Percentiles rank a stretch among this genome's conserved stretches.
phyloP scores from a whole-genome alignment of 768 basidiomycete genomes.

The Mycena albidolilacea region DNA sequence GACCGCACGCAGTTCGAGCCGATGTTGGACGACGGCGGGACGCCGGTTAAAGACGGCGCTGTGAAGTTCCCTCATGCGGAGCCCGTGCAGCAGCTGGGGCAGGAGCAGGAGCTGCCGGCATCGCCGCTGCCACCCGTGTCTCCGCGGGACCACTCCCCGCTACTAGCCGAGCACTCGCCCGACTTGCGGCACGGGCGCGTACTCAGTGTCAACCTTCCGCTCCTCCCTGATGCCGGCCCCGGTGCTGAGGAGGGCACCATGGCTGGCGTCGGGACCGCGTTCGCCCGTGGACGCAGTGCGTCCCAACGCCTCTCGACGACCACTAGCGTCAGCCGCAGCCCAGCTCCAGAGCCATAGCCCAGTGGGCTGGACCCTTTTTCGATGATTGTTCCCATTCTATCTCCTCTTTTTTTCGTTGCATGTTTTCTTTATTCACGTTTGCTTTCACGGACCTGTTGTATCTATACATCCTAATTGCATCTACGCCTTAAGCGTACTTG shows the following conservation, averaged over 20 bases:
- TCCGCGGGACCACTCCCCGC: slow-evolving; percentile 19
- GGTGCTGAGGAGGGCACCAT: slow-evolving; percentile 24
- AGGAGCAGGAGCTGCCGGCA: neutral
- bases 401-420: neutral
- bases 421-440: neutral
- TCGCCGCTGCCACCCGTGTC: slow-evolving; percentile 11
- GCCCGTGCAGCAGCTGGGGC: neutral
- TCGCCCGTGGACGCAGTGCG: slow-evolving; percentile 13
- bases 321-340: slow-evolving; percentile 6
- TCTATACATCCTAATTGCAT: slow-evolving; percentile 28
- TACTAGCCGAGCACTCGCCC: slow-evolving; percentile 9
- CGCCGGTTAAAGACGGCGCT: neutral
- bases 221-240: slow-evolving; percentile 17
- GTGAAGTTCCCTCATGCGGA: neutral
- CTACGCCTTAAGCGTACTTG: slow-evolving; percentile 14
- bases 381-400: neutral
- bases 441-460: slow-evolving; percentile 21
- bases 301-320: slow-evolving; percentile 5
- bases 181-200: slow-evolving; percentile 25
- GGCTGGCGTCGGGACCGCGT: slow-evolving; percentile 33
- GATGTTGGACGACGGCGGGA: neutral
- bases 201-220: slow-evolving; percentile 32
- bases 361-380: neutral
- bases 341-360: slow-evolving; percentile 11
- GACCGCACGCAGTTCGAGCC: slow-evolving; percentile 47